phyloP scores from a whole-genome alignment of 805 yeast species.

The Geotrichum ghanense region DNA sequence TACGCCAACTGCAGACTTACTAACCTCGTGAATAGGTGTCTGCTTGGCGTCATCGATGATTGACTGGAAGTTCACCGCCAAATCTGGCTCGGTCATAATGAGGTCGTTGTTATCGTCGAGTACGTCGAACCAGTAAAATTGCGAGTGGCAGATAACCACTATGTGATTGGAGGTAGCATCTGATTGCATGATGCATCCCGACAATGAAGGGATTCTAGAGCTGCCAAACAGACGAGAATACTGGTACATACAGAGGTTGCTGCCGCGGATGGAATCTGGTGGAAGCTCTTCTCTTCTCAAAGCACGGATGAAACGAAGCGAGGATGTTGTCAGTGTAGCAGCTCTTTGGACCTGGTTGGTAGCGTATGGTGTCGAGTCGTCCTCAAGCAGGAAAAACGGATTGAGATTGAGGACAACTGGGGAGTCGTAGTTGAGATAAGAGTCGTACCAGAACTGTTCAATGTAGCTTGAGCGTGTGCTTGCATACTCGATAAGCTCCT shows the following conservation, averaged over 20 bases:
- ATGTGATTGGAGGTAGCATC: conserved; percentile 69
- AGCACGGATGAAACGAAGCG: conserved; percentile 71
- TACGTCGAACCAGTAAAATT: conserved; percentile 92
- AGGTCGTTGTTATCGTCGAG: conserved; percentile 62
- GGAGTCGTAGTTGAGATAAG: conserved; percentile 71
- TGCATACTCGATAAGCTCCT: conserved; percentile 49
- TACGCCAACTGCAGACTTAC: conserved; percentile 75
- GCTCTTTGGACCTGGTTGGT: conserved; percentile 54
- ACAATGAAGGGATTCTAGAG: conserved; percentile 69
- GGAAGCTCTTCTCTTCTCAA: conserved; percentile 63
- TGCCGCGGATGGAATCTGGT: conserved; percentile 55
- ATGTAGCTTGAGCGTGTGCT: conserved; percentile 64
- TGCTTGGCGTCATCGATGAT: conserved; percentile 62
- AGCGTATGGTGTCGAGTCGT: conserved; percentile 64
- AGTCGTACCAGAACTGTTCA: conserved; percentile 91
- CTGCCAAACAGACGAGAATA: conserved; percentile 80
- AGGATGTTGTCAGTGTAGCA: conserved; percentile 63
- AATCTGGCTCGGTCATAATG: conserved; percentile 61
- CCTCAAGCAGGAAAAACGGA: conserved; percentile 83
- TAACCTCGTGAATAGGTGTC: conserved; percentile 42
- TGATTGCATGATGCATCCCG: conserved; percentile 78
- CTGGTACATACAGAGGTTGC: conserved; percentile 78
- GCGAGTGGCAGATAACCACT: conserved; percentile 72
- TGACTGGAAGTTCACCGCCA: conserved; percentile 61
- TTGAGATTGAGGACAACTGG: conserved; percentile 81